These are phyloP conservation scores for Phaeosphaeriaceae sp. DNA, from an alignment of 2,329 filamentous ascomycete species.

Conservation along the genomic window DNA sequence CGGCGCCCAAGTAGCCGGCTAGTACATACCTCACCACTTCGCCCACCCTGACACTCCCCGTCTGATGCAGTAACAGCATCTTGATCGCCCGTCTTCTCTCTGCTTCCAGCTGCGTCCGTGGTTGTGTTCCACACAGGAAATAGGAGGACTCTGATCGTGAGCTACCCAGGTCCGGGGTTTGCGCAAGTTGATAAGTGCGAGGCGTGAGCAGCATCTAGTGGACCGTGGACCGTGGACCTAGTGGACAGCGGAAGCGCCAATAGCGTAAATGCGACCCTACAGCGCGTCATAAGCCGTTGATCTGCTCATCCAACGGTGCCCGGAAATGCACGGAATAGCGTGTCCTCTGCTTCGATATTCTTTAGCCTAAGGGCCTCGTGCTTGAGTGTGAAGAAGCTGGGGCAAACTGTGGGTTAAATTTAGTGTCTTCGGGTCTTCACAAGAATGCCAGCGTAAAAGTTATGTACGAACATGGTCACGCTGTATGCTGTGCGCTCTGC, in stretches of 20 bases:
- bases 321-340: not conserved
- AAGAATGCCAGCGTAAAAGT: not conserved
- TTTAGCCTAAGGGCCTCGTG: not conserved
- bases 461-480: conserved; percentile 1
- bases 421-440: not conserved
- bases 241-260: conserved; percentile 21
- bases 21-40: conserved; percentile 80
- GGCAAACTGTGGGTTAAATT: not conserved
- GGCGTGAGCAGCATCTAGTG: conserved; percentile 45
- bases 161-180: conserved; percentile 43
- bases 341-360: not conserved
- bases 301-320: conserved; percentile 9
- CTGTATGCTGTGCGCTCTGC: not conserved
- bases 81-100: conserved; percentile 42
- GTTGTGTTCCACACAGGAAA: conserved; percentile 36
- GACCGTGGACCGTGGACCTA: conserved; percentile 15
- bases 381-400: not conserved
- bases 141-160: conserved; percentile 39
- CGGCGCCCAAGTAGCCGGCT: not conserved
- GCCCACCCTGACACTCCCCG: conserved; percentile 90
- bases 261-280: conserved; percentile 13
- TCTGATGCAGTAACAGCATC: conserved; percentile 92
- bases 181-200: conserved; percentile 48
- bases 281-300: conserved; percentile 22
- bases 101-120: conserved; percentile 41